Evolutionary conservation across 495 filamentous ascomycete genomes (phyloP).

Genomic region (Chaetomidium leptoderma): DNA sequence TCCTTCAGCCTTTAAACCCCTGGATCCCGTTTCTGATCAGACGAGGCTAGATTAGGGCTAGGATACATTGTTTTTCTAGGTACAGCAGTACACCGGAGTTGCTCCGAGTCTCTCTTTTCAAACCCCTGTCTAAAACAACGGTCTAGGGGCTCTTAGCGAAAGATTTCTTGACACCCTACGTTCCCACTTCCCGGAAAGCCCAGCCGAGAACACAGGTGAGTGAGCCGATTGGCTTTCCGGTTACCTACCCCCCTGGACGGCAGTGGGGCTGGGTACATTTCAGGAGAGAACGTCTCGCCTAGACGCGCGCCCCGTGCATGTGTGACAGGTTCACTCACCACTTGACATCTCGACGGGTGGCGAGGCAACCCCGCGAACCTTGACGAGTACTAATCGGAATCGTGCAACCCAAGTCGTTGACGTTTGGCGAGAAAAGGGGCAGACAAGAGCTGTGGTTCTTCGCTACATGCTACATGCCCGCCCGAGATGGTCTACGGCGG

Average conservation of each 20-base stretch:
- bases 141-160: no score
- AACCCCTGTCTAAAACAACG: background rate
- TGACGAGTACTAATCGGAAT: background rate
- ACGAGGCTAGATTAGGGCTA: no score
- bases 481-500: slow-evolving; percentile 65
- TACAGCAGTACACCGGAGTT: no score
- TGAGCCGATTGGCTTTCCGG: slow-evolving; percentile 2
- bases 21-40: no score
- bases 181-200: background rate
- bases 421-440: background rate
- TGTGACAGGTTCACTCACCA: background rate
- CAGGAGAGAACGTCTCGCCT: background rate
- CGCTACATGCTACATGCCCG: slow-evolving; percentile 4
- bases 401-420: background rate
- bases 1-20: no score
- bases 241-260: background rate
- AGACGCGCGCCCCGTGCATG: background rate
- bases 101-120: background rate
- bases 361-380: background rate
- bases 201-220: background rate
- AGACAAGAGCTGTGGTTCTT: background rate
- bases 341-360: background rate
- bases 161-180: background rate
- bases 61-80: no score
- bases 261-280: background rate